Evolutionary conservation across 495 filamentous ascomycete genomes (phyloP).

Genomic region (Eremomyces bilateralis): DNA sequence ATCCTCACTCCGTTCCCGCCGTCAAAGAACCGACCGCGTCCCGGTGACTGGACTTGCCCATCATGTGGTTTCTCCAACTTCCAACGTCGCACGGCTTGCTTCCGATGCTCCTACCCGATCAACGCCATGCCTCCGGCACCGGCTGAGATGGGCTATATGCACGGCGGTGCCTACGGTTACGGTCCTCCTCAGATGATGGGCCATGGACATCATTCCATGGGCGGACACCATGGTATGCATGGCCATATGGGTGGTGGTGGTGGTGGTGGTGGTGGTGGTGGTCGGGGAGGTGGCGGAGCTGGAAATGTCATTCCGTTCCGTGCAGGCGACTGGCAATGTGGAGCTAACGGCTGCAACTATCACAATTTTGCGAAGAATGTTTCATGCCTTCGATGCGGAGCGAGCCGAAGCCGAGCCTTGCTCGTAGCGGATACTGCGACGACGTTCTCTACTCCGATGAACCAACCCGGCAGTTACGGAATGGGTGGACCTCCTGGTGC

Average conservation of each 20-base stretch:
- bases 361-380: slow-evolving; percentile 99
- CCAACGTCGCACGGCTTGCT: slow-evolving; percentile 92
- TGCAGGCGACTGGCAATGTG: slow-evolving; percentile 97
- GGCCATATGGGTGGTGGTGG: slow-evolving; percentile 44
- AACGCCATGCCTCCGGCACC: slow-evolving; percentile 53
- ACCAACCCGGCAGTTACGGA: slow-evolving; percentile 57
- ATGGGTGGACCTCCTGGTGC: slow-evolving; percentile 28
- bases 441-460: slow-evolving; percentile 71
- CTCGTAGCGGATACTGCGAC: slow-evolving; percentile 82
- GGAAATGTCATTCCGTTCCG: slow-evolving; percentile 89
- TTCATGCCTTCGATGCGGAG: slow-evolving; percentile 87
- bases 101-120: slow-evolving; percentile 95
- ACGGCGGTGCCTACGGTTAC: slow-evolving; percentile 23
- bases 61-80: slow-evolving; percentile 88
- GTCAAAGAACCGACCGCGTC: slow-evolving; percentile 91
- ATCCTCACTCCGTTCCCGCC: slow-evolving; percentile 93
- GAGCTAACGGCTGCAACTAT: slow-evolving; percentile 91
- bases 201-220: slow-evolving; percentile 19
- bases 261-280: slow-evolving; percentile 51
- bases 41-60: slow-evolving; percentile 96
- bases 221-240: neutral
- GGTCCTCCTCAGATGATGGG: slow-evolving; percentile 60
- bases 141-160: slow-evolving; percentile 55
- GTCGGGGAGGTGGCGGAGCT: slow-evolving; percentile 49
- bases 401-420: slow-evolving; percentile 76